phyloP scores from a whole-genome alignment of 176 grass and related monocot species.

The Musa beccarii region DNA sequence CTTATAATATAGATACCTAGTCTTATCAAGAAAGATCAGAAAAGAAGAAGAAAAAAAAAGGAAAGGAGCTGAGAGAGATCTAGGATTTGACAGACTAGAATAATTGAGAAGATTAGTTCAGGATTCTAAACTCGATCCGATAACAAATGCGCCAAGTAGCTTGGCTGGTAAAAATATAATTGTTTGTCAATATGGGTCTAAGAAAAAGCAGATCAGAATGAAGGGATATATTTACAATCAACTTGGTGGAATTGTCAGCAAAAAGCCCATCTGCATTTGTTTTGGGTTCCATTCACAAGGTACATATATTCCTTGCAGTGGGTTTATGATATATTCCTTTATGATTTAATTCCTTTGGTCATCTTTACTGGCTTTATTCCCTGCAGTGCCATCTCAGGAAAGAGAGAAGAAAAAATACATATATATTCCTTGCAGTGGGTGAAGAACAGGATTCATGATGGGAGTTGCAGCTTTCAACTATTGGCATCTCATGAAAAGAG shows the following conservation, averaged over 20 bases:
- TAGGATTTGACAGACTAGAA: too few relatives aligned
- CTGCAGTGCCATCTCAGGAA: neutral
- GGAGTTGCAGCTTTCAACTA: neutral
- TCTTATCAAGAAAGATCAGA: too few relatives aligned
- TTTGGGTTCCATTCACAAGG: too few relatives aligned
- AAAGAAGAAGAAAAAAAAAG: too few relatives aligned
- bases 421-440: neutral
- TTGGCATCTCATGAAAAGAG: conserved; percentile 1
- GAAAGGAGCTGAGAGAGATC: too few relatives aligned
- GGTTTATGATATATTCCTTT: neutral
- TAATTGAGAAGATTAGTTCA: too few relatives aligned
- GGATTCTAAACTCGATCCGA: too few relatives aligned
- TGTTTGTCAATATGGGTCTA: too few relatives aligned
- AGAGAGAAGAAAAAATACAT: neutral
- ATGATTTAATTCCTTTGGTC: neutral
- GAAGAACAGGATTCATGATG: neutral
- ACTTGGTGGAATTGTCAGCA: neutral
- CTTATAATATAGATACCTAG: too few relatives aligned
- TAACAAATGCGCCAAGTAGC: too few relatives aligned
- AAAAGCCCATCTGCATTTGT: neutral
- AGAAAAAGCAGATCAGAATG: neutral
- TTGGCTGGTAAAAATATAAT: too few relatives aligned
- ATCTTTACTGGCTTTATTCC: neutral
- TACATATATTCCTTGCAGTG: too few relatives aligned
- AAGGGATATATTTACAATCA: neutral